Conservation (phyloP, 1,284 basidiomycete species). For the Apiotrichum laibachii region DNA sequence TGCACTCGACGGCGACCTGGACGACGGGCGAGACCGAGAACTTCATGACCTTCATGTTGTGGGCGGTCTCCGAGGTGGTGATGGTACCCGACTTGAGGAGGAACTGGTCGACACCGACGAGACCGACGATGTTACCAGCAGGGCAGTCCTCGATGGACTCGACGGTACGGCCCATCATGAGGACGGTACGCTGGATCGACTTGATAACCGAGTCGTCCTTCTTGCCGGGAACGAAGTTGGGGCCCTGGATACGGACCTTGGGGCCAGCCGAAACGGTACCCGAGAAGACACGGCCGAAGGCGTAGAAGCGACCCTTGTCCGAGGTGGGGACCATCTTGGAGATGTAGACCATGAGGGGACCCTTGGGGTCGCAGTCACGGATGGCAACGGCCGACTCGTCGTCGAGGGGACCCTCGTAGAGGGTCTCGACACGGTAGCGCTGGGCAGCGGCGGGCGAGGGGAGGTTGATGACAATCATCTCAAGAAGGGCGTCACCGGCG, state of each 20-base stretch:
- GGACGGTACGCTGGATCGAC: slow-evolving; percentile 96
- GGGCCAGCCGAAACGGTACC: slow-evolving; percentile 96
- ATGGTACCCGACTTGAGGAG: slow-evolving; percentile 98
- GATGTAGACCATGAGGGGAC: slow-evolving; percentile 96
- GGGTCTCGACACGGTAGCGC: slow-evolving; percentile 97
- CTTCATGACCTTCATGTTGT: slow-evolving; percentile 99
- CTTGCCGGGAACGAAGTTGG: slow-evolving; percentile 98
- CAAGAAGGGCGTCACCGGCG: slow-evolving; percentile 95
- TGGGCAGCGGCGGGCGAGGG: slow-evolving; percentile 96
- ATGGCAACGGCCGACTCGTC: slow-evolving; percentile 99
- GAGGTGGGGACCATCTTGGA: slow-evolving; percentile 99
- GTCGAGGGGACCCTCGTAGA: slow-evolving; percentile 99
- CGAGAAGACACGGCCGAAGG: slow-evolving; percentile 99
- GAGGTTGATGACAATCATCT: slow-evolving; percentile 99
- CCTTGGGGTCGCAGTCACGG: slow-evolving; percentile 96
- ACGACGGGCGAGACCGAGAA: slow-evolving; percentile 99
- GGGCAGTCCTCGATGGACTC: slow-evolving; percentile 99
- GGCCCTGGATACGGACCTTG: slow-evolving; percentile 99
- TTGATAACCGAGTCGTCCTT: slow-evolving; percentile 99
- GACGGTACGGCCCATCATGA: slow-evolving; percentile 99
- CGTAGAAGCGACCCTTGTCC: slow-evolving; percentile 99
- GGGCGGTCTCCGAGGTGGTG: slow-evolving; percentile 95
- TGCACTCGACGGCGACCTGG: slow-evolving; percentile 98
- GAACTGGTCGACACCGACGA: slow-evolving; percentile 99
- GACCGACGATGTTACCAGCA: slow-evolving; percentile 97